Conservation (phyloP, 2,329 filamentous ascomycete genomes). For the Aspergillus quadricinctus region DNA sequence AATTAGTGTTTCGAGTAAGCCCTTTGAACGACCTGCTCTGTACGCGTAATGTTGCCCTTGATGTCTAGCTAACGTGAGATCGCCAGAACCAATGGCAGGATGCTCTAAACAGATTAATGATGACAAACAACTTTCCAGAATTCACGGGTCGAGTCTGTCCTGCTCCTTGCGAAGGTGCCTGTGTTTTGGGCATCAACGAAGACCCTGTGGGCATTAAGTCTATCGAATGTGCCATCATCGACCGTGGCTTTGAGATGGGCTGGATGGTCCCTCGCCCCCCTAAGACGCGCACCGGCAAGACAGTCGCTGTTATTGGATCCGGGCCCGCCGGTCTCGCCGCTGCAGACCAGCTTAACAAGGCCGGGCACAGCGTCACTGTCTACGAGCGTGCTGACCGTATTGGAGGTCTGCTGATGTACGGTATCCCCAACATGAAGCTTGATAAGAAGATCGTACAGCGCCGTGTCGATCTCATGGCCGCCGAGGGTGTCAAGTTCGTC, state of each 20-base stretch:
- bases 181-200: conserved; percentile 93
- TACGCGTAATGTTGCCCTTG: too few relatives aligned
- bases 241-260: conserved; percentile 94
- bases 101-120: conserved; percentile 82
- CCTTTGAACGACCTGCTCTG: neutral
- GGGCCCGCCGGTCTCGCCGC: conserved; percentile 85
- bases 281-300: conserved; percentile 78
- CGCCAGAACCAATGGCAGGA: conserved; percentile 76
- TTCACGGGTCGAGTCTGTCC: conserved; percentile 97
- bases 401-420: conserved; percentile 94
- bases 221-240: conserved; percentile 96
- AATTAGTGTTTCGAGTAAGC: conserved; percentile 58
- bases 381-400: conserved; percentile 89
- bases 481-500: conserved; percentile 80
- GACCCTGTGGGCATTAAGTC: conserved; percentile 98
- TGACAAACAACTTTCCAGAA: conserved; percentile 98
- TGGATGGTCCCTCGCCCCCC: conserved; percentile 90
- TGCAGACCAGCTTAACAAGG: conserved; percentile 91
- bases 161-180: conserved; percentile 92
- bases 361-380: conserved; percentile 81
- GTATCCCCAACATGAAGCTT: conserved; percentile 99
- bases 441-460: conserved; percentile 97
- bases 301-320: conserved; percentile 81
- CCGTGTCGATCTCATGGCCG: conserved; percentile 89
- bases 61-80: neutral